Evolutionary conservation across 2,329 filamentous ascomycete species (phyloP).

Genomic region (Scedosporium dehoogii): DNA sequence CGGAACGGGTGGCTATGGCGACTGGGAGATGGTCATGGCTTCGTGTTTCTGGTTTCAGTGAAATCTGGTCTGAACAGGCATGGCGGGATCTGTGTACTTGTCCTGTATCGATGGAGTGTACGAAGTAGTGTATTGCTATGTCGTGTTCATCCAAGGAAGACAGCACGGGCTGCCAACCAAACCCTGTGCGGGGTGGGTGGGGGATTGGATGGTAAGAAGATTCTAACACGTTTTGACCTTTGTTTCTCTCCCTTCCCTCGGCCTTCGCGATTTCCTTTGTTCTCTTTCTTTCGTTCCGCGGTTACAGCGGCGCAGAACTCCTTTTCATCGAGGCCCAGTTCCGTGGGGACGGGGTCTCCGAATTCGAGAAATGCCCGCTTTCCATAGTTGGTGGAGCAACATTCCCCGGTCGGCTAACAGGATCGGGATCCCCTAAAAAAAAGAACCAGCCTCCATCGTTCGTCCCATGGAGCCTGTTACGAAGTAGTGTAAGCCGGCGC

Average conservation of each 20-base stretch:
- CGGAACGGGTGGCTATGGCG: neutral
- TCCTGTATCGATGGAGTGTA: too few relatives aligned
- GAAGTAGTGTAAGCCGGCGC: neutral
- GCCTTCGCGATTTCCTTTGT: neutral
- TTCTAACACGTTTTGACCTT: neutral
- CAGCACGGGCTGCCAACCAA: too few relatives aligned
- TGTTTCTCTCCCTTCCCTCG: neutral
- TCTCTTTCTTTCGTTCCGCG: neutral
- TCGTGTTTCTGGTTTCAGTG: neutral
- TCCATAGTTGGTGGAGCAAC: neutral
- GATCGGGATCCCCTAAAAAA: neutral
- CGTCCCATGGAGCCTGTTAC: neutral
- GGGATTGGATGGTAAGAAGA: too few relatives aligned
- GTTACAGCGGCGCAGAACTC: neutral
- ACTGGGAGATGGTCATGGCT: neutral
- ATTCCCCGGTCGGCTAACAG: too few relatives aligned
- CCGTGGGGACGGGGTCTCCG: neutral
- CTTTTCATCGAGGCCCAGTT: neutral
- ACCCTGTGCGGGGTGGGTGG: too few relatives aligned
- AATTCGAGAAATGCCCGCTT: neutral
- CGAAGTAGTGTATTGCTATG: too few relatives aligned
- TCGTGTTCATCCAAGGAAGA: too few relatives aligned
- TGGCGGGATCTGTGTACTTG: neutral
- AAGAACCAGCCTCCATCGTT: too few relatives aligned
- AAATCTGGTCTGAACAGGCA: neutral